Base-by-base conservation (phyloP, 2,329 filamentous ascomycete species). In the Nemania diffusa region DNA sequence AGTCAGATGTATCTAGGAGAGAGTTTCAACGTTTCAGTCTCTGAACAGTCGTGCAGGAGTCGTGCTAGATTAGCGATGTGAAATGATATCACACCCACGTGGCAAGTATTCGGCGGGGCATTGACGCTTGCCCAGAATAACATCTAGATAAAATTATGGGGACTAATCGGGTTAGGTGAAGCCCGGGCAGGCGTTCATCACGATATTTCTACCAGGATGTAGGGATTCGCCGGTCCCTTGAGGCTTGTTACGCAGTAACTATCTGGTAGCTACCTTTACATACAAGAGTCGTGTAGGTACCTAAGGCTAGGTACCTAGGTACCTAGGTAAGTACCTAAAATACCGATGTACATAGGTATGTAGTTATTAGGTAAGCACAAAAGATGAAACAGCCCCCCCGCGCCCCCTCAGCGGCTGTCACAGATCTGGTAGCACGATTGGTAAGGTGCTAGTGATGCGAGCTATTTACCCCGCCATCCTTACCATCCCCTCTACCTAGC, bases 351-450 rank as follows among this genome's bases (percentile, higher is more conserved):
- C 34, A 40, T 40, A 13, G 3, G 17, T 5, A 17, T 9, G 37
- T 15, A 15, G 15, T 15, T 15, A 5, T 40, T 40, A 40, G 26
- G 26, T 32, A n/a, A 51, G 34, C 29, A 50, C 44, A 20, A 55
- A 26, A 64, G 62, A 52, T 64, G 62, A 64, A 64, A 64, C 62
- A 55, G 17, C 7, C 17, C 53, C 58, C 34, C 29, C 51, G 55
- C 62, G 20, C n/a, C 60, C 50, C 62, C 62, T 37, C 56, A 64
- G 37, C 56, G 37, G 56, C 32, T 64, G 62, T 64, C 51, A 58
- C 62, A 64, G 62, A 59, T 64, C 44, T 42, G 15, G 24, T 50
- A 29, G 51, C 29, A 26, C 37, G 53, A 42, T 42, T 56, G 44
- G 27, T 52, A 20, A 52, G 22, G 17, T 44, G 48, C 50, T 34